These are phyloP conservation scores for Colletotrichum brevisporum DNA, from an alignment of 2,329 filamentous ascomycete species.

Conservation along the genomic window DNA sequence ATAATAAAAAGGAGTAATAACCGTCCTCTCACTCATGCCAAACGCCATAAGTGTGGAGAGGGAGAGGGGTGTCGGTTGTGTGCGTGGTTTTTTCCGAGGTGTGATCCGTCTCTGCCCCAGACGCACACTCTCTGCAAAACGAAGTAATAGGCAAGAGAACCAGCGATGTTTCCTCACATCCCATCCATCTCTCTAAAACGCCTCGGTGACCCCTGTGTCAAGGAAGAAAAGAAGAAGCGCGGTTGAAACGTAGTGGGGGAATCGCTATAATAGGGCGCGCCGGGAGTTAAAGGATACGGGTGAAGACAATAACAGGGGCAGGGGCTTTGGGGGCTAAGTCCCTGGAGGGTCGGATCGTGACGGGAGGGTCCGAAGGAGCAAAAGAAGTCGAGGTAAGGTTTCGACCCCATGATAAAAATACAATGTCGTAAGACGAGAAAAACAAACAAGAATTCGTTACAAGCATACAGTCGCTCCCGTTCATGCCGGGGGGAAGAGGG, in stretches of 20 bases:
- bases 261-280: constrained; percentile 23
- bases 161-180: background rate
- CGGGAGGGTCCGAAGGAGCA: background rate
- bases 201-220: constrained; percentile 9
- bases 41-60: too few species aligned
- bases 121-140: background rate
- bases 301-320: background rate
- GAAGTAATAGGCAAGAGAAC: background rate
- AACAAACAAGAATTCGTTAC: constrained; percentile 14
- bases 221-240: constrained; percentile 10
- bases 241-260: constrained; percentile 1
- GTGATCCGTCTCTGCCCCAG: background rate
- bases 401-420: constrained; percentile 28
- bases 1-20: too few species aligned
- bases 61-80: too few species aligned
- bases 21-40: too few species aligned
- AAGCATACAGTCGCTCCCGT: background rate
- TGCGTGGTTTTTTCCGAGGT: too few species aligned
- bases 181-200: constrained; percentile 23
- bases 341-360: constrained; percentile 3
- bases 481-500: background rate
- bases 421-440: constrained; percentile 27
- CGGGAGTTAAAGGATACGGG: constrained; percentile 30
- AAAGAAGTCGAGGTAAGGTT: background rate
- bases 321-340: background rate